These are phyloP conservation scores for Cystoderma amianthinum DNA, from an alignment of 768 basidiomycete genomes.

Conservation along the genomic window DNA sequence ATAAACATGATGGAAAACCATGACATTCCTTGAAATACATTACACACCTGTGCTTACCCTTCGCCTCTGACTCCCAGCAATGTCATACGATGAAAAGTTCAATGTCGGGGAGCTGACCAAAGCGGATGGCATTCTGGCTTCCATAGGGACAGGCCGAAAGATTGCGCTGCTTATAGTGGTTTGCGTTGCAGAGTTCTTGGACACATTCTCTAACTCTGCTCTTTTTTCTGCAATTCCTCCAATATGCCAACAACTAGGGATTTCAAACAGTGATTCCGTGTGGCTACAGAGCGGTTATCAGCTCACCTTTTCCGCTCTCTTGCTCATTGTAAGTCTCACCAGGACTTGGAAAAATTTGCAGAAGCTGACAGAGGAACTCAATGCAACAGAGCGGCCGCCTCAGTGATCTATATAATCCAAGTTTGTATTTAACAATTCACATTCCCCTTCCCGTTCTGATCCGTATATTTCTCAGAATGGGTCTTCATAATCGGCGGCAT, in stretches of 20 bases:
- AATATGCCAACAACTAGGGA: constrained; percentile 14
- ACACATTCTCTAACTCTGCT: constrained; percentile 35
- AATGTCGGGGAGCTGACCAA: background rate
- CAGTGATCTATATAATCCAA: constrained; percentile 32
- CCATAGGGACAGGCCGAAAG: background rate
- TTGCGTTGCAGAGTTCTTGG: constrained; percentile 35
- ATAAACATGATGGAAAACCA: background rate
- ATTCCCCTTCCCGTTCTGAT: background rate
- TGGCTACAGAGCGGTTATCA: constrained; percentile 39
- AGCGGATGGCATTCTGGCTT: background rate
- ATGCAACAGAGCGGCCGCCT: constrained; percentile 26
- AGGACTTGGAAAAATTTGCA: background rate
- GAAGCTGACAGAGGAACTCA: background rate
- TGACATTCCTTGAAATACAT: background rate
- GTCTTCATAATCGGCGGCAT: constrained; percentile 34
- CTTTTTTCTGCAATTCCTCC: constrained; percentile 31
- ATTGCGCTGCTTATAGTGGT: constrained; percentile 22
- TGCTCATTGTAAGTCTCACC: constrained; percentile 23
- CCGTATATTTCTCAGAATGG: constrained; percentile 17
- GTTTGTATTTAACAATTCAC: constrained; percentile 13
- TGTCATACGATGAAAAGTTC: background rate
- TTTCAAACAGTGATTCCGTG: constrained; percentile 16
- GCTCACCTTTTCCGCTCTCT: constrained; percentile 33
- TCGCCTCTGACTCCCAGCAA: background rate
- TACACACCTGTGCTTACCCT: background rate